Evolutionary conservation across 352 stramenopile genomes (phyloP), one percentile per base, ranked within the genome.

Genomic region (Globisporangium nagaii): DNA sequence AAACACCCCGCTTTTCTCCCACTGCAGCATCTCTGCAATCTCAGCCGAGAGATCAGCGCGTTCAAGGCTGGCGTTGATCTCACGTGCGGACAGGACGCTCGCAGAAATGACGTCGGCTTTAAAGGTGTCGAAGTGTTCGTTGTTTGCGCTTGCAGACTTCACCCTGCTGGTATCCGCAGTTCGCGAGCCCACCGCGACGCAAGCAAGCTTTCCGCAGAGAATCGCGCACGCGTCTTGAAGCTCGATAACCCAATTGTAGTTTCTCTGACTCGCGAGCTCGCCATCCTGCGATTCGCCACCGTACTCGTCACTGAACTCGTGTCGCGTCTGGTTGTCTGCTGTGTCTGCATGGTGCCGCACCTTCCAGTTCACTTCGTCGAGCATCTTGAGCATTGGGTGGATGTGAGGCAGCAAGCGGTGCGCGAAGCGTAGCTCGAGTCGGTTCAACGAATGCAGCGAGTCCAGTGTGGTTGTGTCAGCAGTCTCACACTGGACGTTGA

Each of bases 361-460:
- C 46, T 84, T 84, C 69, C 74, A 86, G 40, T 71, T 79, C 25
- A 86, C 61, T 71, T 86, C 75, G 48, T 84, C 75, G 10, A 86
- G 47, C 42, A 84, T 63, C 56, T 86, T 82, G 22, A 84, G 46
- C 60, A 86, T 86, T 15, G 60, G 53, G 24, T 68, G 44, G 0
- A 82, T 35, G 22, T 70, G 60, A 3, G 75, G 75, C 28, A 81
- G 32, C 25, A 84, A 20, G 2, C 48, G 58, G n/a, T 81, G 57
- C 10, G 70, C 70, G 2, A 79, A 45, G 20, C 44, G n/a, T 1
- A 79, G 43, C 4, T 54, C 61, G 12, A 59, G 25, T 4, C 20
- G n/a, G 12, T 30, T 20, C 3, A 17, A 24, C 22, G 39, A 27
- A 4, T n/a, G 8, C 34, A 35, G 17, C 13, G n/a, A 25, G n/a